Evolutionary conservation across 2,329 filamentous ascomycete genomes (phyloP), one percentile per base, ranked within the genome.

Genomic region (Fusarium irregulare): DNA sequence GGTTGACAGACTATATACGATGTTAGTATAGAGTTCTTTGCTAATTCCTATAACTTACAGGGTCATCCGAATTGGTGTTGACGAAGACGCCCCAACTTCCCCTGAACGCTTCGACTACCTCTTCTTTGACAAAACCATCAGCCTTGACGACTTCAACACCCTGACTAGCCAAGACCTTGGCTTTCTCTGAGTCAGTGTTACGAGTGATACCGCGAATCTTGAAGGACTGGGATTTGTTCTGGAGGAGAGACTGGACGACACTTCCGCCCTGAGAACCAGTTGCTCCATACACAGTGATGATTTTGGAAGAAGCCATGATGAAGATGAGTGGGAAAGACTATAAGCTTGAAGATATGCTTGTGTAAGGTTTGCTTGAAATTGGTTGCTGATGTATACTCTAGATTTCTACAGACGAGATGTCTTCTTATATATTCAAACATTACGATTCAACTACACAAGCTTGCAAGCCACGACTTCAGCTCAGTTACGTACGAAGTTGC

Each of bases 81-180:
- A 75, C 70, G 61, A 80, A 80, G 10, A 76, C 70, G 13, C 75
- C 78, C 74, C 77, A 79, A 56, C 75, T 77, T n/a, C 71, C 75
- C 49, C 60, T 70, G 67, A 79, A 78, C 9, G 77, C 77, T 14
- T 67, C 65, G 16, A 71, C 9, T 12, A 77, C 49, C 23, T 76
- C 61, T 11, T 71, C 64, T 32, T 70, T 74, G 20, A 69, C 56
- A 41, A 73, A 51, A 1, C 76, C 76, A 34, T 79, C 75, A 4
- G 77, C 77, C 63, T 76, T 73, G 30, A 78, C 68, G 6, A 79
- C 69, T n/a, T 80, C 73, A 11, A 77, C 76, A 5, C 75, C 77
- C 3, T 73, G 60, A 5, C 59, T 56, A 3, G 64, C 49, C 21
- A 79, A 69, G 1, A 55, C 60, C 46, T 77, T 77, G 55, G 76